Evolutionary conservation across 257 asterid genomes (phyloP), one percentile per base, ranked within the genome.

Genomic region (Solanum phureja): DNA sequence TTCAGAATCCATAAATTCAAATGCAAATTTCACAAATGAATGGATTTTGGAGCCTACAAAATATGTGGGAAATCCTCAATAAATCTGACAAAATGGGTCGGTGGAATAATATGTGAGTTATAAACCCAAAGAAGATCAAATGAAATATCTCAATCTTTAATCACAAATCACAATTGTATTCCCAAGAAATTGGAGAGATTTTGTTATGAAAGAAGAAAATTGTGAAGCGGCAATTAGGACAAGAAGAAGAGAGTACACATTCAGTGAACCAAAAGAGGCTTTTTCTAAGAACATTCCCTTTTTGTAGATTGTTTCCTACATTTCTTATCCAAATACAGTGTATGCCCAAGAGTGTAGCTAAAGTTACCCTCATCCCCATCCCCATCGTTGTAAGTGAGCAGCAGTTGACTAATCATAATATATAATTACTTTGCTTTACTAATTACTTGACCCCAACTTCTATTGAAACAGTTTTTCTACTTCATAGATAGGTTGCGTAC

Each of bases 251-350:
- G 3, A 52, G 34, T 33, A 42, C 24, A 49, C 7, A 72, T 46
- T 42, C 89, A 74, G 33, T 86, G 86, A 90, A 88, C 83, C 16
- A 35, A 77, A 33, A 56, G 77, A 72, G 14, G 42, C 27, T 46
- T 11, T 76, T n/a, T 77, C 83, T 40, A 40, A 29, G 75, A 90
- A 90, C 90, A 76, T 90, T 83, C 92, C 85, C 66, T 38, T 14
- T 12, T 37, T 19, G 64, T 69, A 19, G 84, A 69, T n/a, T 56
- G 56, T 60, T 23, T 12, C 46, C 58, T 44, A 23, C 86, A 9
- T 34, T 13, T 11, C 31, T 33, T 44, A 38, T 23, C 75, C 85
- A 42, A 40, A 21, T 87, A 86, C 89, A 88, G 16, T 87, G 90
- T 46, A 88, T 84, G 83, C 33, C 69, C 84, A 13, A 33, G 60